These are phyloP conservation scores for Pachyrhizus erosus DNA, from an alignment of 306 rosid genomes.

Conservation along the genomic window DNA sequence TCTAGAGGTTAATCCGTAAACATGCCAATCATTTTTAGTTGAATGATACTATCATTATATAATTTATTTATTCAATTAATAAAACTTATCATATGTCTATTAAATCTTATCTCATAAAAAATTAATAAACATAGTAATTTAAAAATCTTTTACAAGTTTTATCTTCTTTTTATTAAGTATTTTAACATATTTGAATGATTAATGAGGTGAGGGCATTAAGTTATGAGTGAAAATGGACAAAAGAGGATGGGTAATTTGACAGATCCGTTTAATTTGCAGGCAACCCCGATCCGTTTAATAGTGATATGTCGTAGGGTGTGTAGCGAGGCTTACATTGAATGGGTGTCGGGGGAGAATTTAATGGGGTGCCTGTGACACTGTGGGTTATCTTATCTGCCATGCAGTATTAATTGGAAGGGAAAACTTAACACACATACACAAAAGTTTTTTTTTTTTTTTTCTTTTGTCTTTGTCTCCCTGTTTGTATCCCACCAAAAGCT, in stretches of 20 bases:
- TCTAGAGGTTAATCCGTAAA: too few species aligned
- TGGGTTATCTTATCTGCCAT: slow-evolving; percentile 30
- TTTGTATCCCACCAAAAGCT: slow-evolving; percentile 41
- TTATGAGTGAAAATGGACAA: background rate
- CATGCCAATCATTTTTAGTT: too few species aligned
- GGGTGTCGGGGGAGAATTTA: slow-evolving; percentile 50
- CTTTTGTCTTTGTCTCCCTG: slow-evolving; percentile 47
- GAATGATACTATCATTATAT: too few species aligned
- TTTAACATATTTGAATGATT: too few species aligned
- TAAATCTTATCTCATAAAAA: too few species aligned
- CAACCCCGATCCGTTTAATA: background rate
- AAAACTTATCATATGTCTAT: too few species aligned
- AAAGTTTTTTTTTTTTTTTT: slow-evolving; percentile 35
- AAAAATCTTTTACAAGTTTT: too few species aligned
- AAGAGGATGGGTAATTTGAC: background rate
- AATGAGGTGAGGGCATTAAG: too few species aligned
- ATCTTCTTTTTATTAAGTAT: too few species aligned
- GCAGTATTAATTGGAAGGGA: slow-evolving; percentile 34
- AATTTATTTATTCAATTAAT: too few species aligned
- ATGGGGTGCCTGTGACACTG: slow-evolving; percentile 29
- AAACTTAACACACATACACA: background rate
- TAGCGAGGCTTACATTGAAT: slow-evolving; percentile 39
- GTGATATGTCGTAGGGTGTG: background rate
- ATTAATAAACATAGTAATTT: too few species aligned
- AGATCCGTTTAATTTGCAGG: background rate